Evolutionary conservation across 2,329 filamentous ascomycete species (phyloP).

Genomic region (Arthrobotrys entomopaga): DNA sequence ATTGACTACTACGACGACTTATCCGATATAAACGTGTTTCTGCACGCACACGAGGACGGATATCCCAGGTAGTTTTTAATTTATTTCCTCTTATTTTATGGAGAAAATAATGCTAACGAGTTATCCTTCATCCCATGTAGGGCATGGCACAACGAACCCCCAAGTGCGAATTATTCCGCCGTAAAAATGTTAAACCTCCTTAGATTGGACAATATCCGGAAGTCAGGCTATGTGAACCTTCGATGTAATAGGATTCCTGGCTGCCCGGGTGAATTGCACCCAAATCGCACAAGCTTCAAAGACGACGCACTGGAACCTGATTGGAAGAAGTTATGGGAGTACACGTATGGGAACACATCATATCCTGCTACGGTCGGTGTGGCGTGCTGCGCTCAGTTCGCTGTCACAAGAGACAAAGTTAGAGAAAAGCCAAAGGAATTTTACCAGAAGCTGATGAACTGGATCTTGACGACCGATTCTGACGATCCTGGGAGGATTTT

Average conservation of each 20-base stretch:
- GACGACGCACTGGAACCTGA: conserved; percentile 60
- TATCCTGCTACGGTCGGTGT: conserved; percentile 64
- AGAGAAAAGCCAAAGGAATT: conserved; percentile 65
- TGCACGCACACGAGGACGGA: conserved; percentile 67
- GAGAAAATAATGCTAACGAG: background rate
- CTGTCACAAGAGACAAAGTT: conserved; percentile 68
- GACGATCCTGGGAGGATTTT: conserved; percentile 70
- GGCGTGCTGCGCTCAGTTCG: conserved; percentile 75
- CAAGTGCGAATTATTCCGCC: conserved; percentile 64
- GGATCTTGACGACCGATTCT: conserved; percentile 70
- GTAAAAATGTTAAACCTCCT: conserved; percentile 66
- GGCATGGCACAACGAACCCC: conserved; percentile 71
- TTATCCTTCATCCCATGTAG: background rate
- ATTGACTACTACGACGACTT: conserved; percentile 72
- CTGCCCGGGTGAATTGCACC: conserved; percentile 68
- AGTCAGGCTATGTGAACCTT: conserved; percentile 70
- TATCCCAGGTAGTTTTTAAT: conserved; percentile 25
- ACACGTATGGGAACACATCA: conserved; percentile 26
- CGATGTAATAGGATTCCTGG: conserved; percentile 70
- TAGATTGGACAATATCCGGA: conserved; percentile 66
- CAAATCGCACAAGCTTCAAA: conserved; percentile 61
- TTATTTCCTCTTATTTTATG: background rate
- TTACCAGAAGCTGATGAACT: conserved; percentile 70
- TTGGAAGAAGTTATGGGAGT: conserved; percentile 36
- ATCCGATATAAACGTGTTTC: conserved; percentile 70